Base-by-base conservation (phyloP, 306 rosid species). In the Pyrus communis region DNA sequence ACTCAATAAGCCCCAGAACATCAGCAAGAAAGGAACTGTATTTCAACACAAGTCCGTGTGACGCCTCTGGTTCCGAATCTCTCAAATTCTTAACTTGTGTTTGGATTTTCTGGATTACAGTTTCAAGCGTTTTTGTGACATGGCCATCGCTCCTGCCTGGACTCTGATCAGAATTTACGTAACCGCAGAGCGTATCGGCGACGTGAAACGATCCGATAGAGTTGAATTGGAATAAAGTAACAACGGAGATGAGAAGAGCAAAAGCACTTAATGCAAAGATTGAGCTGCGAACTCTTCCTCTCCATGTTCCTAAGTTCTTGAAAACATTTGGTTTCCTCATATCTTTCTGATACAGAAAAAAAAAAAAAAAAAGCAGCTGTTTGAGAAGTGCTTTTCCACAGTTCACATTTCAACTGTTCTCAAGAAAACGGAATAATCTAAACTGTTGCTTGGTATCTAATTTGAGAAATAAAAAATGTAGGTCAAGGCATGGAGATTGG, bases 11-110 rank as follows among this genome's bases (percentile, higher is more conserved):
- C 61, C 91, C 91, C 67, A 89, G 75, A 73, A 92, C 85, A 38
- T 89, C 96, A 33, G 90, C 89, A 75, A 88, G 91, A 79, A 88
- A 87, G 11, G 87, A 82, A 71, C 79, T 75, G 63, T 81, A 76
- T 45, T 79, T 71, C 49, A 77, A 46, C 17, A 30, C 71, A 76
- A 67, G 66, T 52, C 69, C 67, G 11, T 84, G 35, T 1, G 85
- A 82, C 27, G 84, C 54, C 14, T 87, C 76, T 51, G 70, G 23
- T 42, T 75, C 60, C 10, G 61, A 45, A 73, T 82, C 81, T 74
- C 62, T 84, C 42, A 88, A 77, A 60, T 61, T 75, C 7, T 84
- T 69, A 35, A 92, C 73, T 12, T 88, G 86, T 43, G 25, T 78
- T 22, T 80, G 80, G 79, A 92, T 86, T 80, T 83, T 90, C 52